Percentiles rank a stretch among this genome's conserved stretches.
phyloP scores from a whole-genome alignment of 768 basidiomycete genomes.

The Podaxis sp. region DNA sequence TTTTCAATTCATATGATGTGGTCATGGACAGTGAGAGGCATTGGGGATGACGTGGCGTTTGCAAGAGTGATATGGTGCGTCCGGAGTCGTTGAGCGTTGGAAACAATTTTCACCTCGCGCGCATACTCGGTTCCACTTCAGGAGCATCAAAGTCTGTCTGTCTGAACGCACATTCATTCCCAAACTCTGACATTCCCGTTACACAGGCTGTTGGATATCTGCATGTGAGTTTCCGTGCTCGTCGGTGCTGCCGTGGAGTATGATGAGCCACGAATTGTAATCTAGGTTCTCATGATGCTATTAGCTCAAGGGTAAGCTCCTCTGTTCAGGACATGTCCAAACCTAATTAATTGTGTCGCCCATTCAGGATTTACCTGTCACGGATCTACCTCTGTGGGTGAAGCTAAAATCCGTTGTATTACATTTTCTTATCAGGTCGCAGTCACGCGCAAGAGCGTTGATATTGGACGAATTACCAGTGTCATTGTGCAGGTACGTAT shows the following conservation, averaged over 20 bases:
- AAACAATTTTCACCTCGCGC: not conserved
- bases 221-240: not conserved
- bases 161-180: not conserved
- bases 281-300: conserved; percentile 8
- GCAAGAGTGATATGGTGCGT: conserved; percentile 8
- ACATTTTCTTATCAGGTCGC: not conserved
- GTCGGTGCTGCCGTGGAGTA: not conserved
- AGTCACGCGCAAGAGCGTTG: conserved; percentile 1
- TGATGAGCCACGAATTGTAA: not conserved
- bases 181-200: not conserved
- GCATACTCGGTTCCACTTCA: not conserved
- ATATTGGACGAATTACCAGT: not conserved
- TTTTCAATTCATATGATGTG: conserved; percentile 11
- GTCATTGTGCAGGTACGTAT: not conserved
- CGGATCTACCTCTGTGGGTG: conserved; percentile 9
- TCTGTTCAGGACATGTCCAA: not conserved
- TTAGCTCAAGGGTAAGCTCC: conserved; percentile 7
- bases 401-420: not conserved
- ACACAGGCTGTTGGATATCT: conserved; percentile 6
- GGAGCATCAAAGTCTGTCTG: conserved; percentile 10
- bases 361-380: conserved; percentile 3
- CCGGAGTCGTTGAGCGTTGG: not conserved
- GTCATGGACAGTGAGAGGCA: conserved; percentile 8
- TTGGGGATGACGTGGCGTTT: not conserved
- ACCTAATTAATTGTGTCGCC: not conserved